Evolutionary conservation across 2,329 filamentous ascomycete species (phyloP).

Genomic region (Cladosporium sphaerospermum): DNA sequence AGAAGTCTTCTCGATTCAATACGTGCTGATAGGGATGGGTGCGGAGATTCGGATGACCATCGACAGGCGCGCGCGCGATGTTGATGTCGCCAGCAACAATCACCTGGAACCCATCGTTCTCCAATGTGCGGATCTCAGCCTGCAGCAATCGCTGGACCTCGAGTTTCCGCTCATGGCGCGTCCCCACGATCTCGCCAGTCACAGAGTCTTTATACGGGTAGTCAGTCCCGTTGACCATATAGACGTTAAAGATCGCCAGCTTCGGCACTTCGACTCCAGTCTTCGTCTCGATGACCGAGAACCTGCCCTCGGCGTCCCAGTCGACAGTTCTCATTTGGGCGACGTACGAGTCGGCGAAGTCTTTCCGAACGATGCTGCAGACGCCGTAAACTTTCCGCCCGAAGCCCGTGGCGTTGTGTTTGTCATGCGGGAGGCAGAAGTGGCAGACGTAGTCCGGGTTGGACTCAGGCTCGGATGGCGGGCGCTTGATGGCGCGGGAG

Average conservation of each 20-base stretch:
- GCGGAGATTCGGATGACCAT: constrained; percentile 44
- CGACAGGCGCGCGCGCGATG: constrained; percentile 38
- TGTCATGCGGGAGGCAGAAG: constrained; percentile 45
- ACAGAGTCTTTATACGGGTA: constrained; percentile 40
- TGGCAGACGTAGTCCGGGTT: constrained; percentile 38
- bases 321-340: constrained; percentile 34
- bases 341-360: constrained; percentile 32
- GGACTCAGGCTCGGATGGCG: constrained; percentile 5
- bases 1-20: constrained; percentile 47
- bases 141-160: constrained; percentile 43
- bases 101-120: constrained; percentile 38
- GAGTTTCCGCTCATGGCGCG: constrained; percentile 47
- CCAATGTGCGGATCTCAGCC: constrained; percentile 38
- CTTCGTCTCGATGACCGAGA: constrained; percentile 41
- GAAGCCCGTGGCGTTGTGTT: constrained; percentile 45
- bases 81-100: constrained; percentile 50
- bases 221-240: constrained; percentile 49
- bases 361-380: constrained; percentile 42
- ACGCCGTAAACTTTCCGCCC: constrained; percentile 49
- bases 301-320: constrained; percentile 49
- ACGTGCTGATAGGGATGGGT: constrained; percentile 43
- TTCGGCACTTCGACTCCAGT: constrained; percentile 19
- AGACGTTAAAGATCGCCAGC: constrained; percentile 47
- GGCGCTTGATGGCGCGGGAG: constrained; percentile 29
- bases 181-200: constrained; percentile 39